A percentile compares a stretch with the other conserved stretches of the same genome.
phyloP scores from a whole-genome alignment of 1,284 basidiomycete genomes.

The Takashimella koratensis region DNA sequence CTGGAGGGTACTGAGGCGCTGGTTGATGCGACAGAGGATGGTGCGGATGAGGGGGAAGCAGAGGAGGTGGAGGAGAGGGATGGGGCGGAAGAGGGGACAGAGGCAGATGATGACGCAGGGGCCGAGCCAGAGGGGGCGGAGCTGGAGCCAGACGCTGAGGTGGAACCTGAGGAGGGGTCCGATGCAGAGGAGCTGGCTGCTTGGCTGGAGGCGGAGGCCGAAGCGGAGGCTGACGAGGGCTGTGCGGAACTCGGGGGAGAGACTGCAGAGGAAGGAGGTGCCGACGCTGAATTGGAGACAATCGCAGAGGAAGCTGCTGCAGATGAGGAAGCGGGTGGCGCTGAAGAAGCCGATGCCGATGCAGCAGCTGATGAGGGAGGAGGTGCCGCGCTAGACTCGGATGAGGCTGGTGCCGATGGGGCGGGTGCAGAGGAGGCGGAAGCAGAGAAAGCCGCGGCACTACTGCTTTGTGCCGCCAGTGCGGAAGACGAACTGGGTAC shows the following conservation, averaged over 20 bases:
- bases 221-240: neutral
- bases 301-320: neutral
- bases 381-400: neutral
- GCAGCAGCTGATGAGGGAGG: neutral
- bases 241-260: neutral
- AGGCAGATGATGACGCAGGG: neutral
- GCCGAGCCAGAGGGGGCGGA: neutral
- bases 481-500: neutral
- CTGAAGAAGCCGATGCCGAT: neutral
- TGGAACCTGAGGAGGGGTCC: neutral
- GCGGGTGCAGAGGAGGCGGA: neutral
- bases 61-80: neutral
- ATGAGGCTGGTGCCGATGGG: neutral
- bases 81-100: neutral
- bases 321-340: neutral
- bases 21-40: constrained; percentile 1
- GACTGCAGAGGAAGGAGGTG: neutral
- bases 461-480: neutral
- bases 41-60: neutral
- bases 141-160: neutral
- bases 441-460: neutral
- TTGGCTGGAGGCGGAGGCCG: neutral
- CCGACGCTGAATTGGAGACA: neutral
- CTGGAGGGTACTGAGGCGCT: neutral
- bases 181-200: neutral